Conservation (phyloP, 495 filamentous ascomycete species). For the Lasiosphaeria hispida region DNA sequence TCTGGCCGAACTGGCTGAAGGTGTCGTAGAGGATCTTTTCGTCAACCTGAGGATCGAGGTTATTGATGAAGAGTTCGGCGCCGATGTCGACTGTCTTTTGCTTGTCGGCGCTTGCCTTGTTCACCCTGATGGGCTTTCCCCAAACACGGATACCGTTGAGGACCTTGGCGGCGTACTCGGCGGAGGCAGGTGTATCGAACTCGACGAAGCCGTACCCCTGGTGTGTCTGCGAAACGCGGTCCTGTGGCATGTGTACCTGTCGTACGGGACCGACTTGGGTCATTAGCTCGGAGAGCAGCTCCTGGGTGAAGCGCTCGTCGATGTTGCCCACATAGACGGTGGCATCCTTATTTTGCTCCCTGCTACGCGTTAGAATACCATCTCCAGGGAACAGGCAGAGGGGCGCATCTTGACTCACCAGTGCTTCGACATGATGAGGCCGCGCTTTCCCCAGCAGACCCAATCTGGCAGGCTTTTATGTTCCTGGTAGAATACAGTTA, state of each 20-base stretch:
- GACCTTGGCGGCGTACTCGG: constrained; percentile 93
- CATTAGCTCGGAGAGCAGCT: constrained; percentile 95
- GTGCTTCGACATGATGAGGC: constrained; percentile 51
- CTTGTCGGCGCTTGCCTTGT: constrained; percentile 89
- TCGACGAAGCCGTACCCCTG: constrained; percentile 99
- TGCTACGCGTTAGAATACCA: constrained; percentile 32
- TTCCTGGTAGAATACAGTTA: too few species aligned
- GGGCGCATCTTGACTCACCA: constrained; percentile 54
- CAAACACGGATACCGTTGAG: constrained; percentile 95
- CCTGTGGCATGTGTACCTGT: constrained; percentile 96
- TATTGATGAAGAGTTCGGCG: constrained; percentile 95
- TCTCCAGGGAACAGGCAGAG: not conserved
- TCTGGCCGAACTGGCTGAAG: constrained; percentile 87
- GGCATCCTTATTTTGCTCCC: constrained; percentile 99
- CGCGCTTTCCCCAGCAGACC: too few species aligned
- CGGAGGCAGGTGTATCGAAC: constrained; percentile 92
- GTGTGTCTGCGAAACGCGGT: constrained; percentile 92
- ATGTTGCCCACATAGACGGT: constrained; percentile 98
- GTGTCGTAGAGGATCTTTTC: constrained; percentile 98
- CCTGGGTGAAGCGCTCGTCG: constrained; percentile 90
- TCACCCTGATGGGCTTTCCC: constrained; percentile 94
- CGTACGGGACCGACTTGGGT: constrained; percentile 93
- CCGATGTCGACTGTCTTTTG: constrained; percentile 95
- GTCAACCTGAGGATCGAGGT: constrained; percentile 90
- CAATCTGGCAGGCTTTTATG: not conserved